phyloP scores from a whole-genome alignment of 208 protist genomes.

The Phytomonas sp. region DNA sequence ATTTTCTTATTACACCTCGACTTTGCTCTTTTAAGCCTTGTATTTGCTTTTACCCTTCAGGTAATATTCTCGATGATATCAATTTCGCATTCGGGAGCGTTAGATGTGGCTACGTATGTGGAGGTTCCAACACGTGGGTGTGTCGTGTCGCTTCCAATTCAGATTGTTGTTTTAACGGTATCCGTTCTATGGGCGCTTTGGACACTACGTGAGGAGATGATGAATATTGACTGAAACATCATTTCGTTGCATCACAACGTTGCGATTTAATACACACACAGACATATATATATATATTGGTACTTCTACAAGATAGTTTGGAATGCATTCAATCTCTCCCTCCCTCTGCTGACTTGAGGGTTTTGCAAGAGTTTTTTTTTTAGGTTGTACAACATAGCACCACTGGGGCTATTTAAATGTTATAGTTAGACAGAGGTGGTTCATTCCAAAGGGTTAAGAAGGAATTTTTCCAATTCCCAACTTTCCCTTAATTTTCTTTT shows the following conservation, averaged over 20 bases:
- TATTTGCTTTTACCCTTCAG: conserved; percentile 11
- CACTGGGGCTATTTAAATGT: not conserved
- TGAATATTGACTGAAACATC: conserved; percentile 9
- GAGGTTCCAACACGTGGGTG: conserved; percentile 26
- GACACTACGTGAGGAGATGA: conserved; percentile 22
- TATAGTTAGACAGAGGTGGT: not conserved
- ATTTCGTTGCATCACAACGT: not conserved
- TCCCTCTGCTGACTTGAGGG: not conserved
- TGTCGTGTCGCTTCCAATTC: conserved; percentile 33
- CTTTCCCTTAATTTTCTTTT: not conserved
- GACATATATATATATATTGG: not conserved
- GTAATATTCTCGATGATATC: conserved; percentile 4
- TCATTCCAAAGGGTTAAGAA: not conserved
- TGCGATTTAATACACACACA: not conserved
- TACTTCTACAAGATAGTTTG: not conserved
- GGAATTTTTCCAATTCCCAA: not conserved
- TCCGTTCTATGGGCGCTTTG: conserved; percentile 44
- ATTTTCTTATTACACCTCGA: conserved; percentile 9
- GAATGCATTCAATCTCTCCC: not conserved
- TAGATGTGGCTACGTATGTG: conserved; percentile 12
- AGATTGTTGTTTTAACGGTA: conserved; percentile 31
- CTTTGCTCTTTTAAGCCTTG: not conserved
- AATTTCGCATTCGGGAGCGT: conserved; percentile 18
- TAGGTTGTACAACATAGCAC: not conserved
- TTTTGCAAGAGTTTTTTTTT: not conserved